Percentiles rank a stretch among this genome's conserved stretches.
Evolutionary conservation across 2,329 filamentous ascomycete species (phyloP).

Genomic region (Fusarium mexicanum): DNA sequence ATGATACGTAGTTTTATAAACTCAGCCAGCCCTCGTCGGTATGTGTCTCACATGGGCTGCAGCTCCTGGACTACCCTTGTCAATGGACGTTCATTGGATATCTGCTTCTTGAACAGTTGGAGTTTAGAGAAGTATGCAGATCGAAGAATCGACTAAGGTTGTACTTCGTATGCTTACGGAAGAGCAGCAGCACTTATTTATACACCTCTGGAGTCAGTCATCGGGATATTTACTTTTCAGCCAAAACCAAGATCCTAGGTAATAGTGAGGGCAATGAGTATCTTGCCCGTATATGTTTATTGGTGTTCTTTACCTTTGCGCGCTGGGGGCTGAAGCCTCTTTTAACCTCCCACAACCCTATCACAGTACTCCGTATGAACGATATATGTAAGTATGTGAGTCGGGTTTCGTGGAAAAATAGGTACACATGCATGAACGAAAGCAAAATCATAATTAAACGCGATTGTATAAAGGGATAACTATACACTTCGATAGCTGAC

Average conservation of each 20-base stretch:
- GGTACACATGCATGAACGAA: neutral
- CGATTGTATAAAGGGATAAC: neutral
- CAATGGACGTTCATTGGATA: neutral
- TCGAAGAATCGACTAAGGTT: neutral
- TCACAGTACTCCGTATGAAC: neutral
- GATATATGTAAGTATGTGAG: neutral
- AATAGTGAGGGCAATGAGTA: too few relatives aligned
- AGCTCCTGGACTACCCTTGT: constrained; percentile 17
- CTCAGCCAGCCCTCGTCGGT: constrained; percentile 1
- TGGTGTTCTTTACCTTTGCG: too few relatives aligned
- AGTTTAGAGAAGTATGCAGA: neutral
- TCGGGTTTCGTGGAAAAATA: neutral
- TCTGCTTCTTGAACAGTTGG: neutral
- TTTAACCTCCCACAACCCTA: too few relatives aligned
- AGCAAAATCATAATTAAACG: neutral
- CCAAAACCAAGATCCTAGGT: too few relatives aligned
- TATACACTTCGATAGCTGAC: neutral
- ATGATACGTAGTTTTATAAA: neutral
- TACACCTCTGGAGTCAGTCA: too few relatives aligned
- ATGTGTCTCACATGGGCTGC: constrained; percentile 27
- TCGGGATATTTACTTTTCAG: too few relatives aligned
- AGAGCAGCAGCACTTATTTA: too few relatives aligned
- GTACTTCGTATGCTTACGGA: neutral
- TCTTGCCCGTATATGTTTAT: too few relatives aligned
- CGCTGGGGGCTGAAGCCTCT: too few relatives aligned